Evolutionary conservation across 2,329 filamentous ascomycete species (phyloP).

Genomic region (Fusarium brevicatenulatum): DNA sequence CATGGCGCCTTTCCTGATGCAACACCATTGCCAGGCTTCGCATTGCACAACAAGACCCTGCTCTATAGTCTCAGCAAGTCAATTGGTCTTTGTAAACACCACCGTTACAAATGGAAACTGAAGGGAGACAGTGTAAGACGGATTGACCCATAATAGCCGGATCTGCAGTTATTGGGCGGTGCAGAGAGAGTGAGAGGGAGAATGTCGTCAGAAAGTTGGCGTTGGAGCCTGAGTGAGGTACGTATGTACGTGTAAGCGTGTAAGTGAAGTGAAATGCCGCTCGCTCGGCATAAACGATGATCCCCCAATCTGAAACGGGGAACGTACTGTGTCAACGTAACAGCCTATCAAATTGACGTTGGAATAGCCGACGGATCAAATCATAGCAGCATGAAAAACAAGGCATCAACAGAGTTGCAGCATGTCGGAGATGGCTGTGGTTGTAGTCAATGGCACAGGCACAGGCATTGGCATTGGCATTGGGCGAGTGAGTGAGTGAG

Average conservation of each 20-base stretch:
- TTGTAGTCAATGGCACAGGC: constrained; percentile 14
- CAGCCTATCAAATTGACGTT: constrained; percentile 34
- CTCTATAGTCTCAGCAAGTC: constrained; percentile 8
- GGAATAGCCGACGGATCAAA: background rate
- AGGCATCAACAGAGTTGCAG: constrained; percentile 12
- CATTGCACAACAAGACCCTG: constrained; percentile 18
- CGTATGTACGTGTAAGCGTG: constrained; percentile 18
- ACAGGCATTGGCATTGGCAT: no score
- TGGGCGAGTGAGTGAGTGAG: background rate
- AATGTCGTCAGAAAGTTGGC: constrained; percentile 27
- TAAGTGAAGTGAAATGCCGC: constrained; percentile 32
- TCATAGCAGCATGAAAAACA: constrained; percentile 13
- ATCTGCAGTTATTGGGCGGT: constrained; percentile 25
- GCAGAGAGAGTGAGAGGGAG: constrained; percentile 1
- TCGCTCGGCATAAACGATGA: constrained; percentile 25
- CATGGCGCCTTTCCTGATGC: constrained; percentile 10
- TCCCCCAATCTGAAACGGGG: constrained; percentile 30
- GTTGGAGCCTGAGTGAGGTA: background rate
- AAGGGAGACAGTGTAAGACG: constrained; percentile 24
- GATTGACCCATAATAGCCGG: constrained; percentile 19
- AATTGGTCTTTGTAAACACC: constrained; percentile 4
- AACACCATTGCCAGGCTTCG: constrained; percentile 24
- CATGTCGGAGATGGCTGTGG: constrained; percentile 17
- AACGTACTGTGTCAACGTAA: constrained; percentile 34
- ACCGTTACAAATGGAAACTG: constrained; percentile 24